Evolutionary conservation across 805 yeast genomes (phyloP).

Genomic region (Saturnispora besseyi): DNA sequence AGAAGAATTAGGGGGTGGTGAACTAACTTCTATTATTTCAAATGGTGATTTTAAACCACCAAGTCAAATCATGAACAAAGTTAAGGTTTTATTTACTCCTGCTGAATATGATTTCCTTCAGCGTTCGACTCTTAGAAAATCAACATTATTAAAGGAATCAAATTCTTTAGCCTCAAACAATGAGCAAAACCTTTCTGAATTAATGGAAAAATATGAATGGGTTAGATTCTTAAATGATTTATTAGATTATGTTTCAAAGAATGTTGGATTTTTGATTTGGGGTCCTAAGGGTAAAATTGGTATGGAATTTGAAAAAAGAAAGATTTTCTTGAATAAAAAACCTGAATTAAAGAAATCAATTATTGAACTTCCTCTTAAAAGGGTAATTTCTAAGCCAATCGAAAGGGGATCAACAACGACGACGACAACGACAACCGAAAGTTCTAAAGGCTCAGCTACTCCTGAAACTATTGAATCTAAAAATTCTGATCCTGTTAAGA

Average conservation of each 20-base stretch:
- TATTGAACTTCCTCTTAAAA: not conserved
- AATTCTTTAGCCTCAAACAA: constrained; percentile 24
- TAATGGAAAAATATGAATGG: constrained; percentile 79
- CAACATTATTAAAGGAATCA: constrained; percentile 40
- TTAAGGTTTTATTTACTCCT: constrained; percentile 43
- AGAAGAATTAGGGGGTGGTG: constrained; percentile 8
- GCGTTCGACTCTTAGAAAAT: constrained; percentile 65
- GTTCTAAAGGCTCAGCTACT: not conserved
- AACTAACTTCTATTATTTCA: constrained; percentile 3
- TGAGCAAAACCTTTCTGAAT: constrained; percentile 26
- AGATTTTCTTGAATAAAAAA: not conserved
- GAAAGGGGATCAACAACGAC: not conserved
- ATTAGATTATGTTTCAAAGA: constrained; percentile 67
- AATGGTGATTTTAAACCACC: constrained; percentile 12
- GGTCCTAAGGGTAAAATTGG: constrained; percentile 38
- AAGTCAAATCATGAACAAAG: constrained; percentile 9
- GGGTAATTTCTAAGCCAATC: not conserved
- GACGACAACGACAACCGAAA: not conserved
- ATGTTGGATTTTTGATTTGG: constrained; percentile 64
- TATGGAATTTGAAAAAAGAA: constrained; percentile 16
- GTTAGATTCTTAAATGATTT: constrained; percentile 69
- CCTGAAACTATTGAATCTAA: not conserved
- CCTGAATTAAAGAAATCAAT: not conserved
- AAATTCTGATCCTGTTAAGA: not conserved
- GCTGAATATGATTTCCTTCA: constrained; percentile 72